Base-by-base conservation (phyloP, 257 asterid genomes). In the Nicotiana attenuata region DNA sequence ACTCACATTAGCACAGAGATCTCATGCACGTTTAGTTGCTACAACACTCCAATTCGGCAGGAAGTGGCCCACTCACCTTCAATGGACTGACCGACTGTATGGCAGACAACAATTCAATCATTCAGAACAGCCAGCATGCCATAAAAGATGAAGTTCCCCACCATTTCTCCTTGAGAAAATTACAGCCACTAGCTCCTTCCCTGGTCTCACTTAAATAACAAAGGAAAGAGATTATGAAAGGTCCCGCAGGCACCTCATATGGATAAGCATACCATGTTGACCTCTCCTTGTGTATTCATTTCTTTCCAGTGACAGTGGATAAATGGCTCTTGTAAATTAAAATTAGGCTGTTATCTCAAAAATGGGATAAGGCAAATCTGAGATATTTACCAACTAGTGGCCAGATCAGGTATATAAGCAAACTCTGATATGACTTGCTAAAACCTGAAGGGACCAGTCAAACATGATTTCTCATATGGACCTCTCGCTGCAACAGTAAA, bases 21-120 rank as follows among this genome's bases (percentile, higher is more conserved):
- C 80, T 50, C 45, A 28, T 26, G 63, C 63, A 75, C 63, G 45
- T 50, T 50, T 59, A 71, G 60, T 38, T 75, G 45, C 80, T 15
- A 26, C 45, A 14, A 26, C 63, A 50, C 63, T 50, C 45, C 80
- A 15, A 75, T 50, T 50, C 45, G 26, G 41, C 24, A 24, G 61
- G 79, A 73, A 22, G 61, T 11, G n/a, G 31, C 10, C 79, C 79
- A 13, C 56, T 31, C 41, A 15, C 79, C 41, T 73, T 75, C 80
- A 50, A 75, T 50, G 80, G 63, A 45, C 78, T 1, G 63, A 50
- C 63, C 16, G 63, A 50, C 45, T 4, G 63, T 75, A 75, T 75
- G 80, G 80, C 63, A 75, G 80, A 75, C 63, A 75, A 24, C 80
- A 75, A 50, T 75, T 8, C 80, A 75, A 75, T 75, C 41, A 24